Evolutionary conservation across 345 rosid species (phyloP).

Genomic region (Microcos paniculata): DNA sequence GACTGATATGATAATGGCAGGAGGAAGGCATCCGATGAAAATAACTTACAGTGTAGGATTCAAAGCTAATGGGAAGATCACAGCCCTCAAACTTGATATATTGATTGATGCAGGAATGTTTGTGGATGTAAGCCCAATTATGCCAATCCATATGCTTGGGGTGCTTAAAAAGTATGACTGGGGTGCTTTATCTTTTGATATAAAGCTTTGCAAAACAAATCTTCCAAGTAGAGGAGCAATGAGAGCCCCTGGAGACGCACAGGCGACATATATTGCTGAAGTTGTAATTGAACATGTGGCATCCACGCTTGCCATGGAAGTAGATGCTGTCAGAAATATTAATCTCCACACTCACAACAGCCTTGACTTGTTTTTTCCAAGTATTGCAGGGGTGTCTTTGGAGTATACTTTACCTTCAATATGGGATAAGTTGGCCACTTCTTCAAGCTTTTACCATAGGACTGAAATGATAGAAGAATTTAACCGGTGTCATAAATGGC

Average conservation of each 20-base stretch:
- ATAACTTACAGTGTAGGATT: constrained; percentile 81
- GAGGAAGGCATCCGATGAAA: constrained; percentile 95
- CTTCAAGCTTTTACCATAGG: constrained; percentile 53
- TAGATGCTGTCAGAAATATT: constrained; percentile 55
- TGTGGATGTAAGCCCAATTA: constrained; percentile 50
- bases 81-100: constrained; percentile 57
- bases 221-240: constrained; percentile 61
- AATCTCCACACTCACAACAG: constrained; percentile 62
- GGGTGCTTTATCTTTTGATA: constrained; percentile 77
- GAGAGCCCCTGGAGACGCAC: constrained; percentile 89
- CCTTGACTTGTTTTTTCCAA: constrained; percentile 47
- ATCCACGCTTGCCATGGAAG: constrained; percentile 62
- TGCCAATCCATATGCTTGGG: constrained; percentile 42
- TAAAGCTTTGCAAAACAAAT: constrained; percentile 77
- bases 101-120: constrained; percentile 62
- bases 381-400: constrained; percentile 40
- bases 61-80: constrained; percentile 74
- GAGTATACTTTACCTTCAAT: constrained; percentile 71
- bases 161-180: constrained; percentile 70
- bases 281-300: constrained; percentile 75
- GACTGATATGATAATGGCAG: constrained; percentile 85
- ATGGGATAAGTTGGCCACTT: constrained; percentile 60
- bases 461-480: constrained; percentile 52
- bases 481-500: constrained; percentile 50
- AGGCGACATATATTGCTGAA: constrained; percentile 81